Conservation (phyloP, 2,329 filamentous ascomycete genomes). For the Colletotrichum viniferum region DNA sequence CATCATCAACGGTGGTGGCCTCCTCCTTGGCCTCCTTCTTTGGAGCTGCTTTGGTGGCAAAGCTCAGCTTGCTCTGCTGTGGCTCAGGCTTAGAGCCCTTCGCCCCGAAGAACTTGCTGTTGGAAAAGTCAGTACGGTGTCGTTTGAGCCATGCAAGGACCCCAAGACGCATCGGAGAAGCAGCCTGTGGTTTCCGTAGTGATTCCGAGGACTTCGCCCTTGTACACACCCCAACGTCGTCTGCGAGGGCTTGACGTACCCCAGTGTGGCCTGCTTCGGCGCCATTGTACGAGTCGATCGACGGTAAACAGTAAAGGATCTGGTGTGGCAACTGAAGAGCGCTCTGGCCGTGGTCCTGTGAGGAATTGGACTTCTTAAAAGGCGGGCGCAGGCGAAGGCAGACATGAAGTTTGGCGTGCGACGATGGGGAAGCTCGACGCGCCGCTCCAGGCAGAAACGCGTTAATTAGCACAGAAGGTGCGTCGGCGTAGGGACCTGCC, state of each 20-base stretch:
- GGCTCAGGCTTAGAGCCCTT: constrained; percentile 61
- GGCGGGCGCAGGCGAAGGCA: neutral
- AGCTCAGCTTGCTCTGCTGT: constrained; percentile 81
- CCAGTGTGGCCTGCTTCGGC: constrained; percentile 80
- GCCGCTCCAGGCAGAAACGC: constrained; percentile 41
- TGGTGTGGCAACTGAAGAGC: neutral
- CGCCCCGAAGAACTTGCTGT: constrained; percentile 84
- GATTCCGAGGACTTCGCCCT: neutral
- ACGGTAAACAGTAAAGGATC: neutral
- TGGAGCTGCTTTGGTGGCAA: constrained; percentile 61
- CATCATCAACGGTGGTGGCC: constrained; percentile 29
- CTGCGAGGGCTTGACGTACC: constrained; percentile 82
- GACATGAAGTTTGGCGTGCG: constrained; percentile 18
- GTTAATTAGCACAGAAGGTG: constrained; percentile 38
- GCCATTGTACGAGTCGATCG: constrained; percentile 40
- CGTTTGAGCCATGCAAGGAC: neutral
- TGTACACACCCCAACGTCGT: constrained; percentile 72
- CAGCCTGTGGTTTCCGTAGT: neutral
- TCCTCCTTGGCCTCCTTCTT: constrained; percentile 37
- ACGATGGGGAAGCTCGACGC: constrained; percentile 35
- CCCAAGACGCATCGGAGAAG: neutral
- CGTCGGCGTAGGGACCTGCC: neutral
- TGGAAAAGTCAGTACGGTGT: neutral
- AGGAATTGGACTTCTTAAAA: constrained; percentile 1
- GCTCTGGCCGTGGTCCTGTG: neutral